A percentile compares a stretch with the other conserved stretches of the same genome.
These are phyloP conservation scores for Jamesozyma piceae DNA, from an alignment of 805 yeast species.

Conservation along the genomic window DNA sequence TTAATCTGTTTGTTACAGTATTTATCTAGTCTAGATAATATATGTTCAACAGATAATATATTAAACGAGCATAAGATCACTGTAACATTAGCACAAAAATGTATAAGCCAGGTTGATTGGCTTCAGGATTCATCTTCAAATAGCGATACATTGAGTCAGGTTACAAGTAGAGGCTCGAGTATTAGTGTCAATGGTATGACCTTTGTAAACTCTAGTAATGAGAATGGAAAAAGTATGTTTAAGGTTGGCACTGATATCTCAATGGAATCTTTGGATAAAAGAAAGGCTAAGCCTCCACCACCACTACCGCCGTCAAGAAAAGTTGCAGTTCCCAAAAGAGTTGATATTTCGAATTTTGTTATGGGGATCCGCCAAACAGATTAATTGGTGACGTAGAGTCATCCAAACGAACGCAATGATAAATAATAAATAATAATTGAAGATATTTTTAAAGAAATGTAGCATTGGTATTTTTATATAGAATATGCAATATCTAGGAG, in stretches of 20 bases:
- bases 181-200: conserved; percentile 14
- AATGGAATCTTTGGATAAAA: conserved; percentile 30
- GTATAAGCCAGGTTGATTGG: conserved; percentile 32
- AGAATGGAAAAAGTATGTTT: background rate
- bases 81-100: conserved; percentile 34
- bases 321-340: background rate
- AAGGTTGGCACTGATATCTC: conserved; percentile 19
- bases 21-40: conserved; percentile 29
- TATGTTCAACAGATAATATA: conserved; percentile 16
- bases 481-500: no score
- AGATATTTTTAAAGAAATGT: no score
- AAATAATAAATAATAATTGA: no score
- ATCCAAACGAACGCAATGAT: background rate
- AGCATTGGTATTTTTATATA: no score
- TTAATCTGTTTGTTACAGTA: conserved; percentile 43
- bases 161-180: conserved; percentile 19
- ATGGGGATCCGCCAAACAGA: conserved; percentile 4
- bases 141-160: conserved; percentile 4
- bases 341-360: conserved; percentile 1
- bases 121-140: conserved; percentile 7
- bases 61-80: conserved; percentile 31
- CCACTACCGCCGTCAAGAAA: conserved; percentile 33
- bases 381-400: background rate
- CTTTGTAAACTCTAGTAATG: conserved; percentile 2
- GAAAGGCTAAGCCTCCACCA: conserved; percentile 30